Evolutionary conservation across 495 filamentous ascomycete genomes (phyloP).

Genomic region (Penicillium arizonense): DNA sequence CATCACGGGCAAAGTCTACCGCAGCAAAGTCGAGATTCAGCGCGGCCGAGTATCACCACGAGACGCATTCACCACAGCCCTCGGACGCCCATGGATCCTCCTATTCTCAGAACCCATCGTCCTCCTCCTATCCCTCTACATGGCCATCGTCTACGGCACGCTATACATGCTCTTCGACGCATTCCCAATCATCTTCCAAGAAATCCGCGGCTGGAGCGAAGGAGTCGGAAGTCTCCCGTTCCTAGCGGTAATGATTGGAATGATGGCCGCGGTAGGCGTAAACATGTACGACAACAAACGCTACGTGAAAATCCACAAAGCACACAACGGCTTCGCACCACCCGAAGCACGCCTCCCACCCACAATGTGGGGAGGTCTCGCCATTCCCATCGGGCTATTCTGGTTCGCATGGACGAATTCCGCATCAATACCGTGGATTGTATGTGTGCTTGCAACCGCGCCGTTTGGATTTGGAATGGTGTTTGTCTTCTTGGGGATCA

Average conservation of each 20-base stretch:
- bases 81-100: conserved; percentile 46
- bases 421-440: conserved; percentile 60
- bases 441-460: conserved; percentile 53
- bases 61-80: conserved; percentile 42
- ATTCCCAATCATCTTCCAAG: conserved; percentile 67
- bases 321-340: conserved; percentile 27
- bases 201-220: conserved; percentile 65
- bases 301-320: conserved; percentile 23
- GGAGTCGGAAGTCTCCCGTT: conserved; percentile 68
- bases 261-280: conserved; percentile 54
- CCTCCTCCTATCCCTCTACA: conserved; percentile 57
- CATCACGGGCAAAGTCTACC: conserved; percentile 52
- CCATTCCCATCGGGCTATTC: conserved; percentile 47
- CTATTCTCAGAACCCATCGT: conserved; percentile 66
- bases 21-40: conserved; percentile 47
- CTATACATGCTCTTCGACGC: conserved; percentile 78
- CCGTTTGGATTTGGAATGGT: conserved; percentile 70
- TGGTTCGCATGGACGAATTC: conserved; percentile 63
- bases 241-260: conserved; percentile 70
- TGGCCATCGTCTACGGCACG: conserved; percentile 65
- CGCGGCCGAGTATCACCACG: conserved; percentile 29
- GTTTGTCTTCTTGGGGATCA: conserved; percentile 61
- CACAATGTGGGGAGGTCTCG: conserved; percentile 29
- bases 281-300: conserved; percentile 38
- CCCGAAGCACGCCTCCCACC: conserved; percentile 38